Evolutionary conservation across 345 rosid species (phyloP).

Genomic region (Aurinia saxatilis): DNA sequence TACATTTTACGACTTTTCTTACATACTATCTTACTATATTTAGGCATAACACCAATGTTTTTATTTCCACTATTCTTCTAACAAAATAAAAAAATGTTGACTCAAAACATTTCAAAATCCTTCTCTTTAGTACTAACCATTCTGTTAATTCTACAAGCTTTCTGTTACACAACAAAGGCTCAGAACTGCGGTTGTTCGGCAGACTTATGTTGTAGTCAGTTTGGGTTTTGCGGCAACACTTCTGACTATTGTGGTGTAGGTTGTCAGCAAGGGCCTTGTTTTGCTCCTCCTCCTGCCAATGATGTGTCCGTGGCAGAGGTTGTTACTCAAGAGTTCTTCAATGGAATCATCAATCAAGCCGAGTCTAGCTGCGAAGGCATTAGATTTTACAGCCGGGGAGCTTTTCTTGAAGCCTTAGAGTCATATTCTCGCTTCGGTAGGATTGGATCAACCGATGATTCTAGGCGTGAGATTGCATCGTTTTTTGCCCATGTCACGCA

Average conservation of each 20-base stretch:
- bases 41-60: background rate
- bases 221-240: slow-evolving; percentile 37
- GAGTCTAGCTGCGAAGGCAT: slow-evolving; percentile 44
- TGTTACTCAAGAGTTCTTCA: slow-evolving; percentile 47
- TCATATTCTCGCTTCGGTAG: slow-evolving; percentile 50
- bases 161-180: background rate
- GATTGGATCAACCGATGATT: slow-evolving; percentile 39
- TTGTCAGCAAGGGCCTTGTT: slow-evolving; percentile 54
- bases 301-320: slow-evolving; percentile 33
- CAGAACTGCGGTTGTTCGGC: slow-evolving; percentile 39
- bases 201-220: slow-evolving; percentile 39
- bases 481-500: slow-evolving; percentile 81
- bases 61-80: background rate
- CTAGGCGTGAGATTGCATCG: slow-evolving; percentile 69
- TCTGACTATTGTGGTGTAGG: slow-evolving; percentile 42
- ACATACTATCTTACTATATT: background rate
- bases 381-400: slow-evolving; percentile 49
- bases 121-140: slow-evolving; percentile 8
- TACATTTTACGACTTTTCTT: slow-evolving; percentile 17
- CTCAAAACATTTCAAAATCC: slow-evolving; percentile 13
- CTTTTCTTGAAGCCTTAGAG: slow-evolving; percentile 45
- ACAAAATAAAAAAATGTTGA: slow-evolving; percentile 17
- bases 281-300: slow-evolving; percentile 31
- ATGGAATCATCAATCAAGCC: slow-evolving; percentile 46
- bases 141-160: slow-evolving; percentile 7